Base-by-base conservation (phyloP, 1,139 yeast genomes). In the Candida albicans region DNA sequence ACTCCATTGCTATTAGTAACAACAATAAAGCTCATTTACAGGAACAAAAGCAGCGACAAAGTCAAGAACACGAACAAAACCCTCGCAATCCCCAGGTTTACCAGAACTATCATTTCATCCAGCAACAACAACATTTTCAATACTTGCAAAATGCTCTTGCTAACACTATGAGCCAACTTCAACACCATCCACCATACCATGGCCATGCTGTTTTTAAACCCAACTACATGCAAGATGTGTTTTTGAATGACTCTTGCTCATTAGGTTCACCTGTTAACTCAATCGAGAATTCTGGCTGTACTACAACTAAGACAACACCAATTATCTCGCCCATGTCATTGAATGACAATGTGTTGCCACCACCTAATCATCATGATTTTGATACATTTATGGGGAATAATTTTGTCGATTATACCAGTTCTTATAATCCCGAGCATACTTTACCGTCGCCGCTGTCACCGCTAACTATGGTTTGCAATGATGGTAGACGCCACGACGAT, bases 71-170 rank as follows among this genome's bases (percentile, higher is more conserved):
- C n/a, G 28, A 13, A 26, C 31, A 26, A 27, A 35, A 35, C 9
- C n/a, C 37, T 2, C 31, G 22, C 22, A 18, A 35, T 24, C 39
- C 8, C 8, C 37, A 35, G n/a, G n/a, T 22, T 22, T 37, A 37
- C 22, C 34, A 37, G 10, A 33, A 37, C n/a, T 37, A 37, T 24
- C 40, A 37, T 25, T 37, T 37, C 31, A 7, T 30, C 25, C 40
- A 37, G 30, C 41, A 33, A 27, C 37, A 39, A 28, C 41, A 39
- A 39, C 41, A 39, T n/a, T 39, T 39, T 14, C 41, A 39, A 28
- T 33, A 39, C n/a, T 39, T 39, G 18, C 41, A 39, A 24, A 39
- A 39, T n/a, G 41, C 41, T 18, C 41, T 39, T 33, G 41, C 41
- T 27, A 39, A 12, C 27, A 18, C 41, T 13, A 38, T 33, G 32